Conservation (phyloP, 2,329 filamentous ascomycete genomes). For the Hymenoscyphus scutula region DNA sequence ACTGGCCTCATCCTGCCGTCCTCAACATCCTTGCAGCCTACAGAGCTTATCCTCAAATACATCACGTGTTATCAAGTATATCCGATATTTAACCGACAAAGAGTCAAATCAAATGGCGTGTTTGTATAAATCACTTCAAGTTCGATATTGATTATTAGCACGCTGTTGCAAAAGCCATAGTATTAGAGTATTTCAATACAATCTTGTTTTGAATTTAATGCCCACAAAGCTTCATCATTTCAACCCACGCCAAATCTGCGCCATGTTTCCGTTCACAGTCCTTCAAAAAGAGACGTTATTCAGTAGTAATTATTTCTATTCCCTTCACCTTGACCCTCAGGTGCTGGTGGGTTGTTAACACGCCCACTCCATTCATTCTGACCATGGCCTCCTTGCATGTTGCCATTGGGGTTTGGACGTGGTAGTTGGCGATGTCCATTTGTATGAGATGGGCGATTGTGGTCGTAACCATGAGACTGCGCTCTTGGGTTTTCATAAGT, state of each 20-base stretch:
- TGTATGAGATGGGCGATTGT: background rate
- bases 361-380: conserved; percentile 2
- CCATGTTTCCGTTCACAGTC: background rate
- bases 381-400: background rate
- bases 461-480: background rate
- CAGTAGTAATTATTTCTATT: conserved; percentile 2
- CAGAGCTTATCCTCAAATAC: background rate
- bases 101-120: background rate
- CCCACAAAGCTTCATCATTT: background rate
- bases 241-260: background rate
- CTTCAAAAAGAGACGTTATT: background rate
- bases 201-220: background rate
- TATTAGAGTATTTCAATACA: background rate
- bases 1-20: background rate
- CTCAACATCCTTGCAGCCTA: conserved; percentile 1
- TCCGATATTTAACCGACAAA: background rate
- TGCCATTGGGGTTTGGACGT: background rate
- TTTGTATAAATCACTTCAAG: background rate
- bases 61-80: background rate
- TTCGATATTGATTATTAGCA: background rate
- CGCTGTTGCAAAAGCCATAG: background rate
- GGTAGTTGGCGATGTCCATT: background rate
- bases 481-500: conserved; percentile 12
- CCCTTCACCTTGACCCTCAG: background rate
- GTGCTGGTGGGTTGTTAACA: background rate